Evolutionary conservation across 1,139 yeast genomes (phyloP), one percentile per base, ranked within the genome.

Genomic region (Hyphopichia pseudoburtonii): DNA sequence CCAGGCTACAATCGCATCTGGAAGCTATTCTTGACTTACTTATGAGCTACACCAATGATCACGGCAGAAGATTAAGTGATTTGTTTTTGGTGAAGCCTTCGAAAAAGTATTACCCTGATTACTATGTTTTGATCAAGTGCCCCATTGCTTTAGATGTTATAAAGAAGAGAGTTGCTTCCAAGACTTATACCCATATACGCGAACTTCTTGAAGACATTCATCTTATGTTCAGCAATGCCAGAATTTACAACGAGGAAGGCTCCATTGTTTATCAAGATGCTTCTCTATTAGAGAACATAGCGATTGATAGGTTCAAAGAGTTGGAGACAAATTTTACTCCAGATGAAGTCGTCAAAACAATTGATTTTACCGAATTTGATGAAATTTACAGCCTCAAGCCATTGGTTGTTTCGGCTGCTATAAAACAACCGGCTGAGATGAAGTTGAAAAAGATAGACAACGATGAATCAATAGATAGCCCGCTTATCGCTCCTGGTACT

Each of bases 211-310:
- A 77, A 45, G 96, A 87, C 54, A 66, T 87, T 40, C 83, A 82
- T 47, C 71, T 82, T 48, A 86, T 90, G 78, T 86, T 86, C 59
- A 72, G 77, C 41, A 90, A 90, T 60, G 97, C 97, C 2, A 73
- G 82, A 44, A 76, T 78, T n/a, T 90, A 88, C 57, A 90, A 90
- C 52, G 94, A 88, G 52, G 96, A 86, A 56, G 96, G 95, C 0
- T 86, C 96, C 2, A 60, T 82, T 42, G 88, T 90, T 14, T 86
- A 81, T 51, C 74, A 78, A 41, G 96, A 89, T 62, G 95, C 97
- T 1, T 63, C 73, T 28, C 70, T 65, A 17, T 64, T 90, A 48
- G 92, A 87, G 55, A 60, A 66, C 10, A 57, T 78, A 39, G 78
- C 71, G 1, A 46, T 55, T 32, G 57, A 56, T 11, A 60, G 59